These are phyloP conservation scores for Diaporthe velutina DNA, from an alignment of 2,329 filamentous ascomycete species.

Conservation along the genomic window DNA sequence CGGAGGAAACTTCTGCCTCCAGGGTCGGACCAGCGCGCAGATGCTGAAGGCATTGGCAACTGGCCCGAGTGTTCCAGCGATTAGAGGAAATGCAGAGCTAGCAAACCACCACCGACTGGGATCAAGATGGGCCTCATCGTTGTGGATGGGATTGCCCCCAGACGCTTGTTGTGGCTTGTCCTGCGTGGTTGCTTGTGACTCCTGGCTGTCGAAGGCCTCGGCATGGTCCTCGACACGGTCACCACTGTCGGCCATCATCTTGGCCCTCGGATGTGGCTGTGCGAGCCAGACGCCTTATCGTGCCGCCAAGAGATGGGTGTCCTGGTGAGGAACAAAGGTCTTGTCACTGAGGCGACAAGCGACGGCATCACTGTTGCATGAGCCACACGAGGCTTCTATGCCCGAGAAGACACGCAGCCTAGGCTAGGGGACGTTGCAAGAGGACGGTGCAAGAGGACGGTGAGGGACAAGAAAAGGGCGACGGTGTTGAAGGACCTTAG, in stretches of 20 bases:
- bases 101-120: constrained; percentile 75
- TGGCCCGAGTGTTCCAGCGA: constrained; percentile 87
- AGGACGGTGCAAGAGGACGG: background rate
- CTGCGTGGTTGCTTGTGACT: background rate
- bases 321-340: background rate
- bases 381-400: background rate
- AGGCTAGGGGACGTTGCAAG: too few species aligned
- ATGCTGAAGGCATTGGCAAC: constrained; percentile 91
- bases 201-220: constrained; percentile 37
- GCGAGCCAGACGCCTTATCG: constrained; percentile 23
- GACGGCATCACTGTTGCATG: constrained; percentile 3
- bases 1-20: constrained; percentile 72
- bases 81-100: constrained; percentile 77
- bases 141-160: constrained; percentile 44
- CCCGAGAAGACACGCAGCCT: background rate
- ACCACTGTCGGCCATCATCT: constrained; percentile 48
- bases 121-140: constrained; percentile 57
- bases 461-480: background rate
- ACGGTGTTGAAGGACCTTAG: background rate
- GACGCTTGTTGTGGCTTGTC: constrained; percentile 34
- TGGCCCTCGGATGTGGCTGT: constrained; percentile 31
- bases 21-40: constrained; percentile 84
- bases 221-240: constrained; percentile 45
- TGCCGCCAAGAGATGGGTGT: background rate
- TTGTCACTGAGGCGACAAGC: background rate